Evolutionary conservation across 768 basidiomycete genomes (phyloP), one percentile per base, ranked within the genome.

Genomic region (Hericium erinaceus): DNA sequence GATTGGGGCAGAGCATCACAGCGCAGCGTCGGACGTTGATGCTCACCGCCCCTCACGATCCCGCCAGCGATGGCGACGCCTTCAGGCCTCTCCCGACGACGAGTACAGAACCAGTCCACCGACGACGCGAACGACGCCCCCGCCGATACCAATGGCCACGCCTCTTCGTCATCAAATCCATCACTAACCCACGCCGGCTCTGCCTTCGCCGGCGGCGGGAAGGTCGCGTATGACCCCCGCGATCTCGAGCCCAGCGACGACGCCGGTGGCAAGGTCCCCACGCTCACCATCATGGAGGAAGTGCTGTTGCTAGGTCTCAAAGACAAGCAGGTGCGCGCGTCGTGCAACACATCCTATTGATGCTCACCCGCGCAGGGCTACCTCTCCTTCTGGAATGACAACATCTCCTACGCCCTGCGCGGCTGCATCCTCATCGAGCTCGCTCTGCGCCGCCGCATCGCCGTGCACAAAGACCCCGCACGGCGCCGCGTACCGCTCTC

Each of bases 311-410:
- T 99, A 12, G 97, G 97, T 4, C 75, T 99, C 58, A 98, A 98
- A 71, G 97, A 98, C 74, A 95, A 94, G 68, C 93, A 95, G 76
- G 93, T 93, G 65, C 20, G 79, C 26, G 58, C 37, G 40, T 24
- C 57, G 12, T 57, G 44, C 48, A 53, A 53, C 58, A 52, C 54
- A 44, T 50, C 54, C 50, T 46, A 46, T 55, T 28, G 55, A 49
- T 54, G 56, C 57, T 15, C 16, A 9, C 44, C 44, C 44, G 44
- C 60, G 48, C 64, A 86, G 83, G 95, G 95, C 39, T 97, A 98
- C 71, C 83, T 98, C 40, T 95, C 93, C 1, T 98, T 98, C 69
- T 98, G 95, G 95, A 98, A 98, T 74, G 95, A 99, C 77, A 98
- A 98, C 73, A 99, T 99, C 64, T 97, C 94, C 0, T 99, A 99